phyloP scores from a whole-genome alignment of 208 protist genomes.

The Blastocrithidia nonstop region DNA sequence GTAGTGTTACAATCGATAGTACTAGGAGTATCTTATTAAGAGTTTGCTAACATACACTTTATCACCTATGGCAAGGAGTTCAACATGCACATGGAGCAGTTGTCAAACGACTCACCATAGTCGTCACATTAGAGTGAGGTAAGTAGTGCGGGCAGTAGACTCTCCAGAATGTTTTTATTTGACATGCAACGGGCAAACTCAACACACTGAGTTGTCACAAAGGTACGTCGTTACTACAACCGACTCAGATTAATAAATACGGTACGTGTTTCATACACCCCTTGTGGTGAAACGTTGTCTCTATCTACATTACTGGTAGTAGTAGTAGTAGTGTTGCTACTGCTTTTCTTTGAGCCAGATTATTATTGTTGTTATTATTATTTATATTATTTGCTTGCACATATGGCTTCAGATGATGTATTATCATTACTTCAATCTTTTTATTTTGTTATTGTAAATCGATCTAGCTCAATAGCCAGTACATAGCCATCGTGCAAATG shows the following conservation, averaged over 20 bases:
- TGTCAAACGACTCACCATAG: constrained; percentile 35
- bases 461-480: no score
- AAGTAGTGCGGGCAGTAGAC: constrained; percentile 47
- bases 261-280: constrained; percentile 11
- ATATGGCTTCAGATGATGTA: no score
- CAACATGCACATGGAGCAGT: constrained; percentile 34
- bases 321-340: not conserved
- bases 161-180: constrained; percentile 24
- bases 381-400: constrained; percentile 33
- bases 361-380: constrained; percentile 31
- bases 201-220: constrained; percentile 26
- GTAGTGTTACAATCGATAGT: no score
- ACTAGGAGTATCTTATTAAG: no score
- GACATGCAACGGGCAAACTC: constrained; percentile 29
- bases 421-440: no score
- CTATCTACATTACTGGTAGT: not conserved
- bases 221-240: constrained; percentile 31
- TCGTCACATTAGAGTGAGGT: constrained; percentile 34
- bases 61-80: constrained; percentile 32
- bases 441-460: no score
- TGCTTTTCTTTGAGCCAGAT: constrained; percentile 6
- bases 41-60: no score
- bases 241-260: constrained; percentile 16
- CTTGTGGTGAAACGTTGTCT: not conserved
- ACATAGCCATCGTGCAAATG: no score